These are phyloP conservation scores for Aspergillus bertholletiae DNA, from an alignment of 495 filamentous ascomycete species.

Conservation along the genomic window DNA sequence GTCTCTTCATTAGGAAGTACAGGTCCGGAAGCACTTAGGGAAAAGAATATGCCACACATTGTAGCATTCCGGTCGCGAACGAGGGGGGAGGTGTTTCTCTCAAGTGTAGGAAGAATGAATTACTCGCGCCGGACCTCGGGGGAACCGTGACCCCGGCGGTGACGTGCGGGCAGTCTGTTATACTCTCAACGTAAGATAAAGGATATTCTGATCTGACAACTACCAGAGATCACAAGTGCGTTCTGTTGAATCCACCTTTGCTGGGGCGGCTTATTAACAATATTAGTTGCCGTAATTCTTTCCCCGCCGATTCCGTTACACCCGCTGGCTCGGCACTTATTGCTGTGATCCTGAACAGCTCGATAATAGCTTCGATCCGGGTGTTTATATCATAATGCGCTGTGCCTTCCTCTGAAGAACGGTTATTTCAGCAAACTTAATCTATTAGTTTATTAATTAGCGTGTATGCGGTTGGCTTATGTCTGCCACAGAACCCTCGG, in stretches of 20 bases:
- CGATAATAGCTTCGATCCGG: conserved; percentile 3
- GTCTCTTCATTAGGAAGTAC: conserved; percentile 39
- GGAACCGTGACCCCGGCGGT: conserved; percentile 23
- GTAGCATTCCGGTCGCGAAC: conserved; percentile 11
- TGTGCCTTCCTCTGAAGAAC: conserved; percentile 14
- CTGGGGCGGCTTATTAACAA: background rate
- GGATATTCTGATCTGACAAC: too few species aligned
- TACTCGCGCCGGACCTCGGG: conserved; percentile 14
- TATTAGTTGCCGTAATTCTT: background rate
- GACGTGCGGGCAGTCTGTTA: conserved; percentile 2
- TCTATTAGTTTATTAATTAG: conserved; percentile 24
- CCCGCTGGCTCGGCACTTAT: background rate
- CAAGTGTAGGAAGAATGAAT: background rate
- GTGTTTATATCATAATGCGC: conserved; percentile 18
- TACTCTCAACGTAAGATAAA: too few species aligned
- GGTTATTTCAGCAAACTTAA: background rate
- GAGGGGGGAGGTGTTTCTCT: background rate
- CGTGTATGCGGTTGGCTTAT: conserved; percentile 37
- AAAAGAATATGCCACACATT: conserved; percentile 69
- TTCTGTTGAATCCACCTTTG: background rate
- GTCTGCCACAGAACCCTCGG: conserved; percentile 32
- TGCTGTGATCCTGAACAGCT: conserved; percentile 1
- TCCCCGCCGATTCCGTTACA: background rate
- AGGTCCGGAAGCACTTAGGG: conserved; percentile 34
- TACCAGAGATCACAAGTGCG: conserved; percentile 1